Evolutionary conservation across 2,329 filamentous ascomycete species (phyloP).

Genomic region (Pleurostoma richardsiae): DNA sequence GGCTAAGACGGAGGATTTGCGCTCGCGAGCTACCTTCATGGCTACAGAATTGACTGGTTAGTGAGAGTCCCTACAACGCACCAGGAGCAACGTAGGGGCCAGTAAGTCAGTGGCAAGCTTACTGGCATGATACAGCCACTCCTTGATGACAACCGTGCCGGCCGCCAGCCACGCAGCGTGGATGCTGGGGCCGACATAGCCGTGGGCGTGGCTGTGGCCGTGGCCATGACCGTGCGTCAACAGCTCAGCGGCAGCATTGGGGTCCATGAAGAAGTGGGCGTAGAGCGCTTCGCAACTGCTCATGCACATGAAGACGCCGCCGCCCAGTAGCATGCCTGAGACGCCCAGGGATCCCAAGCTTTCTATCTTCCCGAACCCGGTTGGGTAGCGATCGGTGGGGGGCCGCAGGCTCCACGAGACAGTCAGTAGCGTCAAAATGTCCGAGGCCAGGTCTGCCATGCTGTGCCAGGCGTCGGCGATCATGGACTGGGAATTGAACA

Average conservation of each 20-base stretch:
- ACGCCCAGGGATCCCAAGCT: conserved; percentile 90
- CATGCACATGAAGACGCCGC: conserved; percentile 88
- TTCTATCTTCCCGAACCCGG: conserved; percentile 96
- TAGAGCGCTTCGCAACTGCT: conserved; percentile 67
- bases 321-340: conserved; percentile 81
- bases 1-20: conserved; percentile 91
- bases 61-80: not conserved
- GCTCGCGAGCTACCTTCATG: conserved; percentile 91
- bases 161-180: conserved; percentile 93
- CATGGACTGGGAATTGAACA: conserved; percentile 92
- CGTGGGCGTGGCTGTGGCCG: conserved; percentile 55
- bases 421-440: conserved; percentile 88
- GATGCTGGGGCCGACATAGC: conserved; percentile 68
- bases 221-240: conserved; percentile 59
- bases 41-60: conserved; percentile 40
- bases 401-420: conserved; percentile 89
- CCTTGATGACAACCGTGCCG: conserved; percentile 86
- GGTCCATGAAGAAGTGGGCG: conserved; percentile 66
- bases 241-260: conserved; percentile 45
- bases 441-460: conserved; percentile 89
- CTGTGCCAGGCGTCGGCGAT: conserved; percentile 94
- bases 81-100: not conserved
- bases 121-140: conserved; percentile 97
- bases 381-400: conserved; percentile 77
- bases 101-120: conserved; percentile 34